These are phyloP conservation scores for Tripterygium wilfordii DNA, from an alignment of 177 flowering plant genomes.

Conservation along the genomic window DNA sequence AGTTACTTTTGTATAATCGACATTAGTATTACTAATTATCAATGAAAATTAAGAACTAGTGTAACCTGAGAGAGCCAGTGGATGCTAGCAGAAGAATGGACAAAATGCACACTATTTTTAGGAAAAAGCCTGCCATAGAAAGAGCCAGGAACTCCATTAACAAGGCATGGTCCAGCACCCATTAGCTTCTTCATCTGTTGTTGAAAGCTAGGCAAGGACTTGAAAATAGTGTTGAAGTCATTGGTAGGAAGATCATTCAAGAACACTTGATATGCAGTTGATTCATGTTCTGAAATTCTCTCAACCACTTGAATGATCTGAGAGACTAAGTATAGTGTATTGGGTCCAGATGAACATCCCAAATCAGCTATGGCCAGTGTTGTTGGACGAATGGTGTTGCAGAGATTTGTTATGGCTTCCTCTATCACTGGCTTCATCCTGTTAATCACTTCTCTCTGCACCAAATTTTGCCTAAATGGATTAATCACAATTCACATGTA, in stretches of 20 bases:
- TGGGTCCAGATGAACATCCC: slow-evolving; percentile 48
- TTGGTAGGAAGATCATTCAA: slow-evolving; percentile 38
- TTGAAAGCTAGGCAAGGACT: slow-evolving; percentile 18
- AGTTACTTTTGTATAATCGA: too few relatives aligned
- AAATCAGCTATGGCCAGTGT: slow-evolving; percentile 27
- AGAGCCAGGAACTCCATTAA: slow-evolving; percentile 26
- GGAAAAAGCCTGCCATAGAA: slow-evolving; percentile 47
- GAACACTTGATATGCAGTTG: slow-evolving; percentile 22
- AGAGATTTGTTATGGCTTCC: slow-evolving; percentile 17
- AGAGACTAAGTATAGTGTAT: slow-evolving; percentile 14
- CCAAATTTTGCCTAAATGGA: too few relatives aligned
- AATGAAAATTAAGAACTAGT: too few relatives aligned
- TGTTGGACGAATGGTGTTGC: slow-evolving; percentile 2
- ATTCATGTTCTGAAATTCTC: neutral
- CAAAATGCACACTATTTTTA: slow-evolving; percentile 24
- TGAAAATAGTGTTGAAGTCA: slow-evolving; percentile 33
- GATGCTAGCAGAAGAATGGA: slow-evolving; percentile 45
- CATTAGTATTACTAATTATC: too few relatives aligned
- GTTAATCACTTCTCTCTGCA: slow-evolving; percentile 21
- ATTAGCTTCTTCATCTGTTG: slow-evolving; percentile 6
- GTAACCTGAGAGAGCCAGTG: slow-evolving; percentile 49
- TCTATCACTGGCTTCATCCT: slow-evolving; percentile 15
- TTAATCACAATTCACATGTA: too few relatives aligned
- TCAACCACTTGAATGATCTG: slow-evolving; percentile 14
- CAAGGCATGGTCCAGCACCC: slow-evolving; percentile 22